phyloP scores from a whole-genome alignment of 2,329 filamentous ascomycete genomes.

The Hymenoscyphus infarciens region DNA sequence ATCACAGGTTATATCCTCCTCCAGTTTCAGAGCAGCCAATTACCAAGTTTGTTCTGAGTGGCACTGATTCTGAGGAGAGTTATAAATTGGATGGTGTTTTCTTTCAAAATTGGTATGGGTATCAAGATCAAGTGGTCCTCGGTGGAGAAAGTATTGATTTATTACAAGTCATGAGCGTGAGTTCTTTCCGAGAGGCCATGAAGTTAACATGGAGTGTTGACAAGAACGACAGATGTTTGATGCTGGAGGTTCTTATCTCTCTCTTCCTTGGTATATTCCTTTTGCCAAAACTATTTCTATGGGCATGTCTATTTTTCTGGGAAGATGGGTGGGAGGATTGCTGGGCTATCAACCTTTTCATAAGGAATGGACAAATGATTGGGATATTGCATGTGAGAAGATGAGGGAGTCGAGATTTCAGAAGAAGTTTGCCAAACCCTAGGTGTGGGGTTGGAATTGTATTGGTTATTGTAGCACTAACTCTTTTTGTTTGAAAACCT shows the following conservation, averaged over 20 bases:
- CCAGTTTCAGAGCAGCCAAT: constrained; percentile 22
- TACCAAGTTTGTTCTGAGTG: constrained; percentile 27
- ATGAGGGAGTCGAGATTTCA: constrained; percentile 5
- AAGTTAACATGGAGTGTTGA: neutral
- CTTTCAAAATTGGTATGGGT: constrained; percentile 40
- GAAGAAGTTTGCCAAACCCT: constrained; percentile 6
- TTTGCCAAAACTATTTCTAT: neutral
- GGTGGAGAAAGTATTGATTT: constrained; percentile 2
- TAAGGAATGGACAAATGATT: constrained; percentile 9
- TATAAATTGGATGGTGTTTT: constrained; percentile 37
- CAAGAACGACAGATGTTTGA: constrained; percentile 7
- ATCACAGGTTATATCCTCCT: constrained; percentile 30
- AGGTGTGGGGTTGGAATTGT: neutral
- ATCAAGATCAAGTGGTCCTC: constrained; percentile 4
- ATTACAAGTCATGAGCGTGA: constrained; percentile 8
- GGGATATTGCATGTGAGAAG: constrained; percentile 9
- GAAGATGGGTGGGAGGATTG: constrained; percentile 9
- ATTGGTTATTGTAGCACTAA: neutral
- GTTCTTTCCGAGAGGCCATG: neutral
- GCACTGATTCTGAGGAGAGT: constrained; percentile 27
- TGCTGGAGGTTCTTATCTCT: constrained; percentile 8
- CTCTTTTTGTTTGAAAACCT: neutral
- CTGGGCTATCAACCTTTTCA: constrained; percentile 10
- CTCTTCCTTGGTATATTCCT: constrained; percentile 8
- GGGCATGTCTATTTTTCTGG: neutral